These are phyloP conservation scores for Penicillium sp. DNA, from an alignment of 2,329 filamentous ascomycete genomes.

Conservation along the genomic window DNA sequence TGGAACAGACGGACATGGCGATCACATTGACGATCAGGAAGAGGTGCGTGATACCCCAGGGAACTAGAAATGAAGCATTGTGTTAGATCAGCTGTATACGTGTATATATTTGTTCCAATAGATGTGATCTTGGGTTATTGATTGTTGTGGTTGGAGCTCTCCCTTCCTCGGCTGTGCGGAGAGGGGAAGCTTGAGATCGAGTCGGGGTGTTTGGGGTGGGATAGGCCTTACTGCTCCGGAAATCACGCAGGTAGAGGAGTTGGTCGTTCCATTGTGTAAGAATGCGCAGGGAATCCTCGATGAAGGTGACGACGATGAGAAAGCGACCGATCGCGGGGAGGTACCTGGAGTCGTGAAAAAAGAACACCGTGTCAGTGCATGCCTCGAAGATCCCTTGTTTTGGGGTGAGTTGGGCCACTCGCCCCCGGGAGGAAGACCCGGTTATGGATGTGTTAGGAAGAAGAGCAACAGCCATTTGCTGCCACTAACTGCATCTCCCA, in stretches of 20 bases:
- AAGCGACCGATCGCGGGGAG: slow-evolving; percentile 95
- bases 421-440: neutral
- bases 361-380: slow-evolving; percentile 36
- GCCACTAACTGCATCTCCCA: neutral
- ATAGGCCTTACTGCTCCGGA: slow-evolving; percentile 77
- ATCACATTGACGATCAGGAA: slow-evolving; percentile 92
- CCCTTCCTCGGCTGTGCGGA: slow-evolving; percentile 5
- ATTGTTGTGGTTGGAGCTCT: neutral
- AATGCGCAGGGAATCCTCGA: slow-evolving; percentile 95
- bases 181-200: neutral
- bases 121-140: neutral
- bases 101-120: neutral
- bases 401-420: neutral
- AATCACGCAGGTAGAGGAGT: slow-evolving; percentile 88
- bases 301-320: slow-evolving; percentile 95
- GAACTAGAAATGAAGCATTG: slow-evolving; percentile 63
- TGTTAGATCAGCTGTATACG: slow-evolving; percentile 22
- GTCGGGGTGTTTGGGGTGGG: slow-evolving; percentile 1
- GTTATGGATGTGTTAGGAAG: neutral
- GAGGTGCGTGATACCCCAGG: slow-evolving; percentile 82
- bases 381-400: slow-evolving; percentile 24
- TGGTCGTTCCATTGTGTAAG: slow-evolving; percentile 98
- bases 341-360: slow-evolving; percentile 67
- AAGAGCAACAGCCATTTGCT: neutral
- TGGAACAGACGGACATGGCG: slow-evolving; percentile 81